Evolutionary conservation across 2,329 filamentous ascomycete genomes (phyloP), one percentile per base, ranked within the genome.

Genomic region (Ceratocystis lukuohia): DNA sequence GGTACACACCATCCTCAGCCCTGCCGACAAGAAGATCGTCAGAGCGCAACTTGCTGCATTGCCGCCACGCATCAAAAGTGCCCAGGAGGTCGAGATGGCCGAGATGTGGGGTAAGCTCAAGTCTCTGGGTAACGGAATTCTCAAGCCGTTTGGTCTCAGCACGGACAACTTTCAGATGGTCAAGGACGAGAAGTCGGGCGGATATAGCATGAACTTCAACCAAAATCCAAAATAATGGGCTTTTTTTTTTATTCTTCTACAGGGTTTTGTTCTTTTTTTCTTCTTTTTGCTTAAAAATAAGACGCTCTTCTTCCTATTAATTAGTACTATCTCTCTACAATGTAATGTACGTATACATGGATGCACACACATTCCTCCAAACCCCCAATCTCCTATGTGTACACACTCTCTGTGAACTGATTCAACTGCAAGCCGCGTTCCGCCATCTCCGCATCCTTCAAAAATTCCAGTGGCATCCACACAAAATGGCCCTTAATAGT

Each of bases 21-120:
- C 80, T 0, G 79, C 84, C 7, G 92, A 96, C 72, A 79, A 78
- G 73, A 85, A 81, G 71, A 82, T 87, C 17, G 88, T 95, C 1
- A 79, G 84, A 64, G 76, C 79, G 33, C 87, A 91, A 70, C 78
- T 95, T 68, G 75, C 79, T 15, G 77, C 79, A 25, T 76, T 97
- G 48, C 89, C 90, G 1, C 78, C 81, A 1, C 80, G 82, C 69
- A 82, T 91, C 62, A 89, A 93, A 70, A 83, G 82, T 20, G 91
- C 92, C 1, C 90, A 91, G 76, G 88, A 96, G 72, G 83, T 82
- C 71, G 94, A 99, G 76, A 90, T 94, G 83, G 87, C 83, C 2
- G 93, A 99, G 77, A 96, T 97, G 91, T 96, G 96, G 91, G 89
- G 88, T 20, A 96, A 97, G 78, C 77, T 99, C 71, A 96, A 96